A percentile compares a stretch with the other conserved stretches of the same genome.
phyloP scores from a whole-genome alignment of 768 basidiomycete genomes.

The Tubosaeta sp. region DNA sequence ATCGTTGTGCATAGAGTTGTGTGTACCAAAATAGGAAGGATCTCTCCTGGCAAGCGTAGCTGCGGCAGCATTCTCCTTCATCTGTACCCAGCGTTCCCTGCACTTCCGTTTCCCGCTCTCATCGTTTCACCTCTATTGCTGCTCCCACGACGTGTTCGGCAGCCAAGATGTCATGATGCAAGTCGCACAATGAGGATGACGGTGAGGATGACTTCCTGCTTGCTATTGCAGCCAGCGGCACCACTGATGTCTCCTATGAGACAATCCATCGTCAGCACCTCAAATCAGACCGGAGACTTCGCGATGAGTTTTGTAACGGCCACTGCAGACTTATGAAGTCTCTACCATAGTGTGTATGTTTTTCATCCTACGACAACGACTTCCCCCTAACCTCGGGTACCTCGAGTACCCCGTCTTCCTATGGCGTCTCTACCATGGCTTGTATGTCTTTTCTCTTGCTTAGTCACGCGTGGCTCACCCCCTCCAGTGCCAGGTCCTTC shows the following conservation, averaged over 20 bases:
- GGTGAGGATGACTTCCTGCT: slow-evolving; percentile 75
- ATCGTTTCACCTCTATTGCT: slow-evolving; percentile 73
- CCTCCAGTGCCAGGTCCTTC: slow-evolving; percentile 48
- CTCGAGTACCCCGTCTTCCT: no score
- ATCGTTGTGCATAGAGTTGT: no score
- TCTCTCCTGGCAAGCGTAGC: slow-evolving; percentile 61
- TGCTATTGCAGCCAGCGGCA: slow-evolving; percentile 36
- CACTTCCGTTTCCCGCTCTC: slow-evolving; percentile 66
- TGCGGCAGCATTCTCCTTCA: slow-evolving; percentile 60
- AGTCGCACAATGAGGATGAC: slow-evolving; percentile 57
- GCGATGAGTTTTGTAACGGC: slow-evolving; percentile 90
- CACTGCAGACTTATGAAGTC: slow-evolving; percentile 87
- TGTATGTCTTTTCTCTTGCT: slow-evolving; percentile 39
- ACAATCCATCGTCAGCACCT: slow-evolving; percentile 89
- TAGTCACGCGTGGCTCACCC: slow-evolving; percentile 4
- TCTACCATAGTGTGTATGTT: no score
- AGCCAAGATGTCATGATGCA: slow-evolving; percentile 45
- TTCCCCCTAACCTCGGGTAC: no score
- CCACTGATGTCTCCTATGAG: slow-evolving; percentile 75
- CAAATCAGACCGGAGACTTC: slow-evolving; percentile 87
- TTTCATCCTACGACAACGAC: no score
- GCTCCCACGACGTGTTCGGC: slow-evolving; percentile 50
- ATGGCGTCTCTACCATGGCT: slow-evolving; percentile 56
- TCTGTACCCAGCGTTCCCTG: slow-evolving; percentile 47
- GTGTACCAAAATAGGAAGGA: no score